Evolutionary conservation across 768 basidiomycete genomes (phyloP), one percentile per base, ranked within the genome.

Genomic region (Phlebiopsis gigantea): DNA sequence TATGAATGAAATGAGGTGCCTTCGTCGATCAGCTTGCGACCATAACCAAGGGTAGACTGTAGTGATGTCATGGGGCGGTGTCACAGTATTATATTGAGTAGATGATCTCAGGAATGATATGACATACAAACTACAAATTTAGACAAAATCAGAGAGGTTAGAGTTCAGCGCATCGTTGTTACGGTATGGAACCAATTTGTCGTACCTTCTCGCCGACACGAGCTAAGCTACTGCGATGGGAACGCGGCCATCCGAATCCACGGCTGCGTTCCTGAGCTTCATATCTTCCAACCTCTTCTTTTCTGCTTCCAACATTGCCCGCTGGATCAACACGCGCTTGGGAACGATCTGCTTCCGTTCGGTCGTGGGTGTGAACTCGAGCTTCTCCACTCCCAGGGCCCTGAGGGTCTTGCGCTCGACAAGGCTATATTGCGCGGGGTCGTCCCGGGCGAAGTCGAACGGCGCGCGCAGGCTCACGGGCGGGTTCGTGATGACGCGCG

Each of bases 251-350:
- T 12, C 25, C 48, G 24, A 21, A 8, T 30, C 39, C 25, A 39
- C n/a, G 30, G 25, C 26, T 21, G 24, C 25, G 17, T 14, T 39
- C 26, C 12, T 31, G 28, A 2, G n/a, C 34, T 50, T 47, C 46
- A 57, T 9, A 44, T 31, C 30, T 24, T 54, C 67, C 62, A 82
- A 60, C 60, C 79, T 68, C 61, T 68, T 68, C 64, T 71, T 73
- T 66, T 83, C 79, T 24, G 76, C 74, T 63, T 77, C 77, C 48
- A 74, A 66, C 75, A 79, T 76, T 69, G 79, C 76, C 61, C 71
- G 67, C 67, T 82, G 75, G 19, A 69, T 63, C 57, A 65, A 60
- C 21, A 79, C 71, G 19, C 82, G 71, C 44, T 70, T 69, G 31
- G 84, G 81, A 5, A 80, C 75, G 58, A 84, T 66, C 50, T 53